Evolutionary conservation across 106 monocot genomes (phyloP).

Genomic region (Hemerocallis citrina): DNA sequence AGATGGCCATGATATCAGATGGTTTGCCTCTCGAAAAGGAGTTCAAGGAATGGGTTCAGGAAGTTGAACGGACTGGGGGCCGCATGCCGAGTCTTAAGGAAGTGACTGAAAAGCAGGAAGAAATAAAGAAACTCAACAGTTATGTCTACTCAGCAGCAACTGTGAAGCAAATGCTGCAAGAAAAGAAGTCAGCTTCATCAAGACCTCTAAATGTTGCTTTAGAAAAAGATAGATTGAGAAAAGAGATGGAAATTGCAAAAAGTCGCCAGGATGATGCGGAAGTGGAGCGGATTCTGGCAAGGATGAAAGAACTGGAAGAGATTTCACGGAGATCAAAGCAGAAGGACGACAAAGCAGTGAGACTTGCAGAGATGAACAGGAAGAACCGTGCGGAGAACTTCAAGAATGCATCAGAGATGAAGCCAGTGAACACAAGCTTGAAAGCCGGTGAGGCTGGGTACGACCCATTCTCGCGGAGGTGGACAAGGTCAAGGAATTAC

Average conservation of each 20-base stretch:
- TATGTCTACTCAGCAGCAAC: slow-evolving; percentile 85
- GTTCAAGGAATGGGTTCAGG: slow-evolving; percentile 57
- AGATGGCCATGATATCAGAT: slow-evolving; percentile 86
- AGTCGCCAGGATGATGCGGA: slow-evolving; percentile 50
- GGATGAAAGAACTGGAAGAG: slow-evolving; percentile 54
- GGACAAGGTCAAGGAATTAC: slow-evolving; percentile 92
- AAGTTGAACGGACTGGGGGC: slow-evolving; percentile 42
- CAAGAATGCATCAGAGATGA: slow-evolving; percentile 76
- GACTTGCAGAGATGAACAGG: slow-evolving; percentile 82
- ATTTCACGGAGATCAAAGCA: slow-evolving; percentile 28
- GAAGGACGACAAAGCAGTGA: slow-evolving; percentile 72
- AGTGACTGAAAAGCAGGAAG: slow-evolving; percentile 58
- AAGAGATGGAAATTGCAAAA: slow-evolving; percentile 61
- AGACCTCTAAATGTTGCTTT: slow-evolving; percentile 81
- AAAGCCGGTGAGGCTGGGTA: slow-evolving; percentile 93
- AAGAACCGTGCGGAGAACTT: slow-evolving; percentile 89
- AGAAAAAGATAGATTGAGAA: slow-evolving; percentile 81
- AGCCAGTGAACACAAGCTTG: slow-evolving; percentile 65
- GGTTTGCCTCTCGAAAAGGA: slow-evolving; percentile 51
- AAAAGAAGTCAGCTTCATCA: slow-evolving; percentile 67
- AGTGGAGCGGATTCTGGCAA: slow-evolving; percentile 37
- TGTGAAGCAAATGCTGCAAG: slow-evolving; percentile 87
- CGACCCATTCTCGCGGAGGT: slow-evolving; percentile 92
- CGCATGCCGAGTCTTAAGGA: slow-evolving; percentile 43
- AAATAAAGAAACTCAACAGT: slow-evolving; percentile 40